Conservation (phyloP, 306 rosid genomes). For the Ormosia semicastrata region DNA sequence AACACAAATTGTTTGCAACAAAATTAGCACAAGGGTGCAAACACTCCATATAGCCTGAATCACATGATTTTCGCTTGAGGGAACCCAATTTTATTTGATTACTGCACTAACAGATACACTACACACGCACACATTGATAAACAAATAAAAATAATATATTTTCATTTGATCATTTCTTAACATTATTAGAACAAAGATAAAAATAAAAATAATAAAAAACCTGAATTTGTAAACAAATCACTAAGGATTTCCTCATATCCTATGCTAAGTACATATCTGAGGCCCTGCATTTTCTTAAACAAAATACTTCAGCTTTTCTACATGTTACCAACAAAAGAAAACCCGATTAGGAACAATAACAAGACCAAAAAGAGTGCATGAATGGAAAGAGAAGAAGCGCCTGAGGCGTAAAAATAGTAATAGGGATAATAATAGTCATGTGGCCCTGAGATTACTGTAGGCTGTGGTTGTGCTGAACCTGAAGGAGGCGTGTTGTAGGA, state of each 20-base stretch:
- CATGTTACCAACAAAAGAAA: constrained; percentile 26
- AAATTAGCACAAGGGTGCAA: not conserved
- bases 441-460: constrained; percentile 36
- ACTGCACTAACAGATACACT: not conserved
- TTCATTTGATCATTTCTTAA: not conserved
- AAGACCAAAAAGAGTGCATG: constrained; percentile 8
- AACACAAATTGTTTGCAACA: not conserved
- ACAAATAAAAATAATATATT: not conserved
- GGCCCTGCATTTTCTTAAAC: constrained; percentile 1
- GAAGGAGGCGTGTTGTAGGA: constrained; percentile 43
- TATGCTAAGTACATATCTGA: not conserved
- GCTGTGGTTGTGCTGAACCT: constrained; percentile 43
- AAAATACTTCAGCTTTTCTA: not conserved
- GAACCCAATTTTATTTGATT: not conserved
- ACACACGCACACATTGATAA: not conserved
- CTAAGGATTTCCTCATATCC: not conserved
- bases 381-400: constrained; percentile 40
- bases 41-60: not conserved
- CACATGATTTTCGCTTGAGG: not conserved
- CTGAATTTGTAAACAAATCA: not conserved
- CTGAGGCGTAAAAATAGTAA: constrained; percentile 56
- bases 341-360: constrained; percentile 30
- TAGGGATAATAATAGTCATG: constrained; percentile 57
- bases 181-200: not conserved
- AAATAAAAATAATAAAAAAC: not conserved